phyloP scores from a whole-genome alignment of 2,329 filamentous ascomycete genomes.

The Aspergillus sp. region DNA sequence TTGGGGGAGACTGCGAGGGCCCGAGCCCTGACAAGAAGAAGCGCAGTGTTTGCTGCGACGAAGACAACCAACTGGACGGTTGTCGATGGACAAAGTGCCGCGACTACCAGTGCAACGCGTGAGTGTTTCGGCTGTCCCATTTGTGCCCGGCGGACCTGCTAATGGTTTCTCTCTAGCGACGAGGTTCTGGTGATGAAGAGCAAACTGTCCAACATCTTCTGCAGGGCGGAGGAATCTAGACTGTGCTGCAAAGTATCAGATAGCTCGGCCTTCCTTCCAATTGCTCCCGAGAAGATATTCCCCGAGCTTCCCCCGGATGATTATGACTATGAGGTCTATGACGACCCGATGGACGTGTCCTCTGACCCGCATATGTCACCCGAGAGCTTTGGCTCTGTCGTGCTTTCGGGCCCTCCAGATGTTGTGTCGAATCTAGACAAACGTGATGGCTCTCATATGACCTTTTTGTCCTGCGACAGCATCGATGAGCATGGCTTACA shows the following conservation, averaged over 20 bases:
- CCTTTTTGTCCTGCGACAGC: neutral
- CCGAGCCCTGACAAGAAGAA: too few relatives aligned
- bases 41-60: too few relatives aligned
- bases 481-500: neutral
- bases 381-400: neutral
- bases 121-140: too few relatives aligned
- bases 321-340: conserved; percentile 3
- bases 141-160: too few relatives aligned
- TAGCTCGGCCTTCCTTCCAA: conserved; percentile 2
- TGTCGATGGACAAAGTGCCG: too few relatives aligned
- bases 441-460: neutral
- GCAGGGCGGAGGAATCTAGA: neutral
- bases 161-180: neutral
- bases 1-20: too few relatives aligned
- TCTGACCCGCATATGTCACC: neutral
- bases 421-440: neutral
- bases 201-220: neutral
- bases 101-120: too few relatives aligned
- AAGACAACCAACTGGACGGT: too few relatives aligned
- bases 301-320: conserved; percentile 2
- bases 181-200: neutral
- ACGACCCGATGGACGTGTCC: neutral
- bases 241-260: conserved; percentile 1
- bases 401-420: neutral
- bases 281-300: conserved; percentile 2